Evolutionary conservation across 306 rosid species (phyloP).

Genomic region (Vicia villosa): DNA sequence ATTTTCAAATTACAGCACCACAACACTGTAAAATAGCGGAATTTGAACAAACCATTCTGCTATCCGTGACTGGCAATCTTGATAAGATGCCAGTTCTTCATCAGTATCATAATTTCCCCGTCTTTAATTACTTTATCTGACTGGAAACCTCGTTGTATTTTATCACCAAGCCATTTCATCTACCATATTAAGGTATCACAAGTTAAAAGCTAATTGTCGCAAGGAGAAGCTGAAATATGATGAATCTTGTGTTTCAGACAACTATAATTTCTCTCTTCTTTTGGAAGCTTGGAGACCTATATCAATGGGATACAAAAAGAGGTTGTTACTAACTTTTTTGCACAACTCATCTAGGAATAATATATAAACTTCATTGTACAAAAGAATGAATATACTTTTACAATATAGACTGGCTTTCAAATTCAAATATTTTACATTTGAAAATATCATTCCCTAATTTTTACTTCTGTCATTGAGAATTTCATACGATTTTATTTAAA

Average conservation of each 20-base stretch:
- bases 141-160: constrained; percentile 27
- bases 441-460: constrained; percentile 14
- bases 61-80: background rate
- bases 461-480: constrained; percentile 24
- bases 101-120: background rate
- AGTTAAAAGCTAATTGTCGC: constrained; percentile 49
- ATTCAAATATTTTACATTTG: constrained; percentile 13
- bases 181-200: constrained; percentile 66
- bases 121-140: constrained; percentile 30
- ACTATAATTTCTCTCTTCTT: constrained; percentile 51
- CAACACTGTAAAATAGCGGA: background rate
- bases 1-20: background rate
- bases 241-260: constrained; percentile 43
- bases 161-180: constrained; percentile 65
- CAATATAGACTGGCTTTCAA: background rate
- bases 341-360: constrained; percentile 8
- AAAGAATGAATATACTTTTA: constrained; percentile 9
- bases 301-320: constrained; percentile 87
- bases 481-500: constrained; percentile 26
- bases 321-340: constrained; percentile 48
- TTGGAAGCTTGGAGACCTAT: constrained; percentile 92
- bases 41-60: too few species aligned
- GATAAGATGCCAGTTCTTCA: background rate
- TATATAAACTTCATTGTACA: background rate
- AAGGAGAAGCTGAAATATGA: constrained; percentile 41